These are phyloP conservation scores for Ilex asprella DNA, from an alignment of 257 asterid species.

Conservation along the genomic window DNA sequence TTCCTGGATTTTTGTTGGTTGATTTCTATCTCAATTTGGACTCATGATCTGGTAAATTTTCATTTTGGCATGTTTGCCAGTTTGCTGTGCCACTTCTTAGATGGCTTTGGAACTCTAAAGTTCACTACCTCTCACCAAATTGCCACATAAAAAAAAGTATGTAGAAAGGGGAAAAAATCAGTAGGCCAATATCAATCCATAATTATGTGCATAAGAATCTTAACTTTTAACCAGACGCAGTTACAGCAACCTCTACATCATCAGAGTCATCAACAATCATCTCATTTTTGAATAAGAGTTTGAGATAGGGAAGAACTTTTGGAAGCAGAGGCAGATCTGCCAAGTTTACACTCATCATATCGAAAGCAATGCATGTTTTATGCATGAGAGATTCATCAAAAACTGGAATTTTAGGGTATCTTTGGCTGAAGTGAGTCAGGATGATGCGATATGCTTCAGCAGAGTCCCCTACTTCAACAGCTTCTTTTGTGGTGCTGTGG, in stretches of 20 bases:
- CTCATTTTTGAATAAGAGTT: conserved; percentile 69
- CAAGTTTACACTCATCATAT: conserved; percentile 86
- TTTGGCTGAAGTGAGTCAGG: conserved; percentile 93
- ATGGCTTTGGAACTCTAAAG: no score
- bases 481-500: conserved; percentile 92
- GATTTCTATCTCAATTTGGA: no score
- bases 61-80: no score
- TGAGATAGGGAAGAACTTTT: conserved; percentile 67
- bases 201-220: no score
- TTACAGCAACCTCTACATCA: conserved; percentile 28
- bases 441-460: conserved; percentile 82
- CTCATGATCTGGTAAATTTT: no score
- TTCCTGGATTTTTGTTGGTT: no score
- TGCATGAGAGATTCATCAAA: conserved; percentile 69
- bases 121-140: no score
- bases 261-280: conserved; percentile 65
- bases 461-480: conserved; percentile 64
- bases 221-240: conserved; percentile 27
- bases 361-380: conserved; percentile 84
- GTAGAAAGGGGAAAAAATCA: background rate
- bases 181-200: no score
- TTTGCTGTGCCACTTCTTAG: no score
- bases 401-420: conserved; percentile 93
- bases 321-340: conserved; percentile 85
- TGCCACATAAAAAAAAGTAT: no score